Evolutionary conservation across 192 early-diverging fungal species (phyloP), one percentile per base, ranked within the genome.

Genomic region (Rhizophagus clarus): DNA sequence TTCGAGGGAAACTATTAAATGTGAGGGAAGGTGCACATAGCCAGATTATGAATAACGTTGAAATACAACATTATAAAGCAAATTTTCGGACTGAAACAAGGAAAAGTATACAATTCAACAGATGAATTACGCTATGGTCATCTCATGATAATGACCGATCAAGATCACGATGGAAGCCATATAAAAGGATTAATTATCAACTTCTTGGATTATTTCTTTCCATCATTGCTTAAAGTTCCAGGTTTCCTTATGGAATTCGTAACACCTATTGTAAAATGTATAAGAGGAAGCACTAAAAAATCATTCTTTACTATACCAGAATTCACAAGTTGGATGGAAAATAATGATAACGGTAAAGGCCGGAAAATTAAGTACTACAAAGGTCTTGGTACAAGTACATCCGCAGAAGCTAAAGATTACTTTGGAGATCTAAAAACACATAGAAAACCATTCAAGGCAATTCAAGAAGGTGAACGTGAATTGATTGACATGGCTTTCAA

Each of bases 101-200:
- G 91, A 66, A 90, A 89, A 77, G 89, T 87, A 20, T 99, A 99
- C 82, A 87, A 88, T 31, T 89, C 88, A 60, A 84, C 88, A 1
- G 86, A 92, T 26, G 88, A 92, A 40, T 86, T 99, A 84, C 90
- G 98, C 70, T 99, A 99, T 82, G 98, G 98, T 1, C 92, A 94
- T 73, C 87, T 99, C 20, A 97, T 99, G 92, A 97, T 99, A 73
- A 99, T 99, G 98, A 95, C 97, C 3, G 98, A 99, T 92, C 98
- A 87, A 90, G 95, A 97, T 89, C 93, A 96, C 74, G 97, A 98
- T 80, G 97, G 97, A 40, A 96, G 95, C 26, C 97, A 97, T 79
- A 98, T 98, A 56, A 99, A 99, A 84, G 98, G 97, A n/a, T n/a
- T n/a, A n/a, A n/a, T n/a, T n/a, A n/a, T n/a, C n/a, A n/a, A n/a